Evolutionary conservation across 805 yeast genomes (phyloP), one percentile per base, ranked within the genome.

Genomic region (Saturnispora besseyi): DNA sequence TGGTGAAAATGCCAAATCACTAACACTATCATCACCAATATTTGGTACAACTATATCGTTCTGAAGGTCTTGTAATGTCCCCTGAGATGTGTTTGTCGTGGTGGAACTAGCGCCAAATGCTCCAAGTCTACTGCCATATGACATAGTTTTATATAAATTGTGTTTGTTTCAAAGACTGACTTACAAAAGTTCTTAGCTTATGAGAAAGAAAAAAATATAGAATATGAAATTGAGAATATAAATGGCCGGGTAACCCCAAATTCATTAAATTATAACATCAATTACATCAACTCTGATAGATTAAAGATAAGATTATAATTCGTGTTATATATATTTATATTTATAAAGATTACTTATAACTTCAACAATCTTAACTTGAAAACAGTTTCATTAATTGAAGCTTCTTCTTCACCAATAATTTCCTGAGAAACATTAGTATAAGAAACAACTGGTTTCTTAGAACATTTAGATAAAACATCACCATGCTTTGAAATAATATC

Each of bases 1-100:
- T 13, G 98, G 87, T 11, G 96, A 86, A 68, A 91, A 93, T 18
- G 88, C 73, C 50, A 93, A 64, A 57, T 87, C 95, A 4, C 90
- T 76, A 15, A 93, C 76, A 2, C 96, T 82, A 64, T 93, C 99
- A 54, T 87, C 95, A n/a, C 96, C 96, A 3, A 91, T 87, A 59
- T 84, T 84, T 53, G 78, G 76, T 37, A 88, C 73, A 34, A 78
- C 71, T 50, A 84, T 75, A 65, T 87, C 96, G 62, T 82, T 79
- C 57, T 81, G 76, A 51, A 86, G 67, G 52, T 81, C 87, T 60
- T 76, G 78, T 34, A 78, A 72, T 8, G 75, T 74, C 32, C 74
- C 73, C 6, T 75, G 72, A 15, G 45, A 30, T 8, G 36, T 42
- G 7, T 43, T 43, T 30, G 28, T 43, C 2, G 56, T 12, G 11